Evolutionary conservation across 2,329 filamentous ascomycete genomes (phyloP).

Genomic region (Curvularia hawaiiensis): DNA sequence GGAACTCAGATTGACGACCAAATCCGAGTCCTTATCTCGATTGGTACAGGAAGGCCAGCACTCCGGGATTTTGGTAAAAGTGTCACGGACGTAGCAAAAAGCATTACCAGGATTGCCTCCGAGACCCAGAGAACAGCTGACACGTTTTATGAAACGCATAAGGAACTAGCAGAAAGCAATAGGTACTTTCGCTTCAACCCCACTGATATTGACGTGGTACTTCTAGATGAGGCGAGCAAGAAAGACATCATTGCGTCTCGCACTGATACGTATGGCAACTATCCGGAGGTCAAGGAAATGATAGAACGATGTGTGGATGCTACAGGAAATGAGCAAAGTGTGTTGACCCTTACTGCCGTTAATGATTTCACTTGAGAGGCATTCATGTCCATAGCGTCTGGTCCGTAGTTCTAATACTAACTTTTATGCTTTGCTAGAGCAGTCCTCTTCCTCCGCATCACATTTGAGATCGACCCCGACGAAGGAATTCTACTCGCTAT

Average conservation of each 20-base stretch:
- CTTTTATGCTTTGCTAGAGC: background rate
- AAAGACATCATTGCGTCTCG: slow-evolving; percentile 6
- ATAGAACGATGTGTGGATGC: background rate
- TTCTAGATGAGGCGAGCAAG: slow-evolving; percentile 11
- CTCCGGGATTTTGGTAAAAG: slow-evolving; percentile 8
- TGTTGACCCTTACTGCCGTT: slow-evolving; percentile 6
- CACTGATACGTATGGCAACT: slow-evolving; percentile 4
- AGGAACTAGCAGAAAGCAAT: background rate
- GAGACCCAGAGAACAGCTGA: slow-evolving; percentile 17
- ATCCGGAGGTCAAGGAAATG: background rate
- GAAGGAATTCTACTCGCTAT: slow-evolving; percentile 13
- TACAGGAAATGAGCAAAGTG: slow-evolving; percentile 13
- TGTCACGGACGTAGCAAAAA: slow-evolving; percentile 9
- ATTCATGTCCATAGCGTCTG: background rate
- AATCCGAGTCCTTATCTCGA: slow-evolving; percentile 11
- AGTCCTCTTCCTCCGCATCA: background rate
- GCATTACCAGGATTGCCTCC: slow-evolving; percentile 11
- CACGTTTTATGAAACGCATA: slow-evolving; percentile 4
- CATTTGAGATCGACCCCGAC: background rate
- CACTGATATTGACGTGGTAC: slow-evolving; percentile 7
- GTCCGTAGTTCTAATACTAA: slow-evolving; percentile 1
- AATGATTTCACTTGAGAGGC: slow-evolving; percentile 4
- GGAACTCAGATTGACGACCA: slow-evolving; percentile 6
- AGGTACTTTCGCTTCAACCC: slow-evolving; percentile 14
- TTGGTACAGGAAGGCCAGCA: slow-evolving; percentile 13